Evolutionary conservation across 768 basidiomycete species (phyloP), one percentile per base, ranked within the genome.

Genomic region (Sutorius australiensis): DNA sequence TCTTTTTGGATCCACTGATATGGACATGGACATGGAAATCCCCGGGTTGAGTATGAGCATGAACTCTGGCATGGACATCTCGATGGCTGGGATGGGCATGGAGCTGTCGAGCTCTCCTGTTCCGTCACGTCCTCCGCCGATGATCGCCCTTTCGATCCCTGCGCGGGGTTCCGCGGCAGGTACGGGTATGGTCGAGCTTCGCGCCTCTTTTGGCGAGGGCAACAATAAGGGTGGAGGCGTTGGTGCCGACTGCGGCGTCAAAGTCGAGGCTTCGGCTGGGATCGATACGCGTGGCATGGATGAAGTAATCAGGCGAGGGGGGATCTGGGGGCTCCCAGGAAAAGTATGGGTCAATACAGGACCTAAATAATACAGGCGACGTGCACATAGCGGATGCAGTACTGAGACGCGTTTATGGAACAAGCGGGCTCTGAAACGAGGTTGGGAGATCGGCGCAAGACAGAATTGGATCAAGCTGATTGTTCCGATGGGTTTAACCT

Each of bases 221-320:
- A 53, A 34, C 39, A 46, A 51, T 50, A 59, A 50, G 12, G 42
- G 12, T 38, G 62, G 59, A 27, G 47, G 46, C n/a, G 31, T 30
- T 31, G 46, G 54, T 17, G 50, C 57, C 42, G 64, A 62, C 45
- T 67, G 59, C 32, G 56, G 60, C n/a, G 36, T 72, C 24, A 59
- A 51, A 37, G 54, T 67, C 27, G 64, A 66, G 48, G 55, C 61
- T 16, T 49, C 55, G 3, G 67, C 71, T 31, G 83, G 82, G 51
- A 53, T 83, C 43, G 78, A 81, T 50, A 65, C 71, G 9, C 78
- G 80, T 33, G 73, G 72, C 21, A 69, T 91, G 62, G 88, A 89
- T 59, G 88, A 92, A 63, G 75, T 82, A 34, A 80, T 82, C 56
- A 76, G 90, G 43, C 75, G 90, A 14, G 89, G 89, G 4, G 89